Conservation (phyloP, 306 rosid genomes). For the Prunus padus region DNA sequence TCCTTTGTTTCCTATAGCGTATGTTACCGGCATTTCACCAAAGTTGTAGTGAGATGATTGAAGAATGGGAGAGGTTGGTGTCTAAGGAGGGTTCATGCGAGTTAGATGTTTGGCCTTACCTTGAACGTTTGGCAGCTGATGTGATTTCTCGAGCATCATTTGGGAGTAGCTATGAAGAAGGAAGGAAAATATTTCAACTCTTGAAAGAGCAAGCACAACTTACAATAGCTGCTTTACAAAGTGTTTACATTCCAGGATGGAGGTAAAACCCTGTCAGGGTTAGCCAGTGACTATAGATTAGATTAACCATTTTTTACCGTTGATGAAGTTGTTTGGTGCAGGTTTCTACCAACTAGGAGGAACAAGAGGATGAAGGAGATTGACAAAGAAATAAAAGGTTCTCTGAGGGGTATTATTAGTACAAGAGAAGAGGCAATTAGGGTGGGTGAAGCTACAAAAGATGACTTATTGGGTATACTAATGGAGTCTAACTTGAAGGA, state of each 20-base stretch:
- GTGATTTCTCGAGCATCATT: constrained; percentile 39
- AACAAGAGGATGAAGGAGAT: constrained; percentile 28
- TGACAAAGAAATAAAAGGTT: constrained; percentile 27
- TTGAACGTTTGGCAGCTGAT: constrained; percentile 29
- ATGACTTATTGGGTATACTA: constrained; percentile 22
- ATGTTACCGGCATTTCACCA: constrained; percentile 31
- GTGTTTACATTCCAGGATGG: constrained; percentile 22
- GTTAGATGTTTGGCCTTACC: constrained; percentile 37
- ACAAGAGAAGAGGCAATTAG: constrained; percentile 28
- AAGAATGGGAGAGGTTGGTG: constrained; percentile 40
- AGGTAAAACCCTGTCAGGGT: background rate
- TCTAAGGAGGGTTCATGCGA: constrained; percentile 33
- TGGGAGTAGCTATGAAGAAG: constrained; percentile 46
- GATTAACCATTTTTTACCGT: too few species aligned
- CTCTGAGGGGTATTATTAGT: constrained; percentile 22
- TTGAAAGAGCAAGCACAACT: constrained; percentile 27
- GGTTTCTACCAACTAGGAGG: constrained; percentile 24
- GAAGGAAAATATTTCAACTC: constrained; percentile 40
- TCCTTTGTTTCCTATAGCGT: constrained; percentile 14
- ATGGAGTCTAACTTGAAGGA: too few species aligned
- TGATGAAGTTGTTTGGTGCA: background rate
- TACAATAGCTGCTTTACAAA: background rate
- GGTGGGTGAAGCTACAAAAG: constrained; percentile 30
- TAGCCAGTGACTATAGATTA: too few species aligned
- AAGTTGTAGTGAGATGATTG: constrained; percentile 38